These are phyloP conservation scores for Chlamydomonas schloesseri DNA, from an alignment of 139 green algal species.

Conservation along the genomic window DNA sequence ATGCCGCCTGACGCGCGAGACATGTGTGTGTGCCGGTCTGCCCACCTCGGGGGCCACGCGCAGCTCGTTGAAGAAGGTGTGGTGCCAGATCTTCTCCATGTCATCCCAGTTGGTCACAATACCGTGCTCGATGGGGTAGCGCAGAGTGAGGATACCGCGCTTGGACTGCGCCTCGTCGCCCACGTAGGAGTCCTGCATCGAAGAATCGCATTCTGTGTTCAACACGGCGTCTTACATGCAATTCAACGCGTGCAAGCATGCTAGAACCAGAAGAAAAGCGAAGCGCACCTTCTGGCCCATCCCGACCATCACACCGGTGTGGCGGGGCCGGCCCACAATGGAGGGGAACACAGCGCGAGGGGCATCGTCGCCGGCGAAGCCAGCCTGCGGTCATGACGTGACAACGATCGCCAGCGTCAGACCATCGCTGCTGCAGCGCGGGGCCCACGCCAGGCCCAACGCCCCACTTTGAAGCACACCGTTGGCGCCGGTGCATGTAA, in stretches of 20 bases:
- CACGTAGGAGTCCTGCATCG: constrained; percentile 93
- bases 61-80: constrained; percentile 99
- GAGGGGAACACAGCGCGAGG: constrained; percentile 96
- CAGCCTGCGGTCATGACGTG: constrained; percentile 59
- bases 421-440: background rate
- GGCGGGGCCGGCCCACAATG: constrained; percentile 96
- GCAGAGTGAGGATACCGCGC: constrained; percentile 96
- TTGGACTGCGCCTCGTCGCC: constrained; percentile 99
- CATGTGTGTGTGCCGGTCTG: background rate
- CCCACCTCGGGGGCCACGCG: constrained; percentile 93
- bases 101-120: constrained; percentile 99
- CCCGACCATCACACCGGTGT: constrained; percentile 95
- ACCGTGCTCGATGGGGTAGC: constrained; percentile 98
- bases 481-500: too few species aligned
- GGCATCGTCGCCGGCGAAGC: constrained; percentile 98
- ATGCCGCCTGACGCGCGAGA: too few species aligned
- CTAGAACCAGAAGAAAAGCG: background rate
- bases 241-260: background rate
- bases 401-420: background rate
- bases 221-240: too few species aligned
- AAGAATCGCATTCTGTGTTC: background rate
- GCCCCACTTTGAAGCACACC: background rate
- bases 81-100: constrained; percentile 99
- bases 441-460: background rate
- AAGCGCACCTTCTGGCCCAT: constrained; percentile 78